Evolutionary conservation across 2,329 filamentous ascomycete genomes (phyloP), one percentile per base, ranked within the genome.

Genomic region (Macroventuria anomochaeta): DNA sequence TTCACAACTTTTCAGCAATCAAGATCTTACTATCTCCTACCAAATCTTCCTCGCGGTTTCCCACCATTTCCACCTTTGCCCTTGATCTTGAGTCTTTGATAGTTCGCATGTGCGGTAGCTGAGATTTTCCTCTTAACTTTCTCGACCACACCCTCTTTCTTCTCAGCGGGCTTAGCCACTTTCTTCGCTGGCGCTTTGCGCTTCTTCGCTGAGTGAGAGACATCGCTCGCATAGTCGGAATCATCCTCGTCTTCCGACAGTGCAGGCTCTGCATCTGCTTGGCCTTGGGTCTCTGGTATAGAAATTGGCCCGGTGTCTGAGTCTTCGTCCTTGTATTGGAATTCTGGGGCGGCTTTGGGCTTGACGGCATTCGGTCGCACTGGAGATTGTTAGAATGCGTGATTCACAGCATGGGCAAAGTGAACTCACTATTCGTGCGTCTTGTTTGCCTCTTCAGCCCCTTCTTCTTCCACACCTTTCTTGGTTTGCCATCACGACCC

Each of bases 401-500:
- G 21, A 33, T 32, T n/a, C 13, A 37, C 28, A n/a, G 15, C 32
- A n/a, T 10, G 13, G 2, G 5, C 34, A 20, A n/a, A 4, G 37
- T 25, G 18, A 41, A 59, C 64, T 61, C 58, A 72, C 71, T 90
- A 55, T 87, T 91, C 49, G 84, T 81, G 40, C 81, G 79, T 57
- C 87, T 81, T 3, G 90, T 93, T 49, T 89, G 91, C 56, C 90
- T 81, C 79, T 95, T 95, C 70, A 90, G 83, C 0, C 89, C 90
- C 78, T 90, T 90, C 82, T 95, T 95, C 80, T 93, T 93, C 79
- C 83, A 93, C 1, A 84, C 75, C 47, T 81, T 84, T 31, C 86
- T 71, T 2, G 86, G 86, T 57, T 83, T 79, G 1, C 85, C 85
- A 63, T 85, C 76, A n/a, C 78, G 79, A 46, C 79, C 84, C 11